Evolutionary conservation across 140 eudicot species (phyloP), one percentile per base, ranked within the genome.

Genomic region (Bidens hawaiensis): DNA sequence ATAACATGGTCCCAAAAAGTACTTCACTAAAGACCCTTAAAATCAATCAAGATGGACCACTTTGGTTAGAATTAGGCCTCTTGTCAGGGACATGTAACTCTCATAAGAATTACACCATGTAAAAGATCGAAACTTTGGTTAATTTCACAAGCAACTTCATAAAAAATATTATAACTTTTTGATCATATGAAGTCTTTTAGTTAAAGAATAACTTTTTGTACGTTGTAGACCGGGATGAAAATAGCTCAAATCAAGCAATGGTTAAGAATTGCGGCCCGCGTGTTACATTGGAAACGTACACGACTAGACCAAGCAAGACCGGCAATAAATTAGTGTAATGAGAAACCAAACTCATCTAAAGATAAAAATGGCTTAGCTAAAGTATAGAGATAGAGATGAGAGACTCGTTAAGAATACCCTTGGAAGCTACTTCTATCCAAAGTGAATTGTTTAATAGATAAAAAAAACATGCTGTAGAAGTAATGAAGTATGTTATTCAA

Each of bases 1-100:
- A 28, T 27, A 26, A 36, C 6, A 36, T 22, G 65, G 76, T 59
- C 64, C 76, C 70, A 71, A 62, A 70, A 71, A 62, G 70, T 51
- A 50, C 76, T 50, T 62, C 19, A 26, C 16, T 48, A 71, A 70
- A 71, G 70, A 48, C 64, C 58, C 47, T 71, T 62, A 46, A 40
- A 52, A 41, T 48, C 16, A 33, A 65, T 36, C 6, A 56, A 61
- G 49, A 51, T 62, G 76, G 76, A 71, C 76, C 76, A 60, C 79
- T 62, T 59, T 33, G 45, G 27, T 45, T 45, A 65, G 17, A 73
- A 40, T 51, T 47, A 52, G 57, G 69, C 73, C 63, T 51, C 22
- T n/a, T 71, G 55, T 55, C 58, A 12, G 65, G 34, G 55, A 55
- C 38, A 38, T 41, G 62, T 11, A 67, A 40, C 64, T 52, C 33